A percentile compares a stretch with the other conserved stretches of the same genome.
These are phyloP conservation scores for Penicillium diatomitis DNA, from an alignment of 495 filamentous ascomycete species.

Conservation along the genomic window DNA sequence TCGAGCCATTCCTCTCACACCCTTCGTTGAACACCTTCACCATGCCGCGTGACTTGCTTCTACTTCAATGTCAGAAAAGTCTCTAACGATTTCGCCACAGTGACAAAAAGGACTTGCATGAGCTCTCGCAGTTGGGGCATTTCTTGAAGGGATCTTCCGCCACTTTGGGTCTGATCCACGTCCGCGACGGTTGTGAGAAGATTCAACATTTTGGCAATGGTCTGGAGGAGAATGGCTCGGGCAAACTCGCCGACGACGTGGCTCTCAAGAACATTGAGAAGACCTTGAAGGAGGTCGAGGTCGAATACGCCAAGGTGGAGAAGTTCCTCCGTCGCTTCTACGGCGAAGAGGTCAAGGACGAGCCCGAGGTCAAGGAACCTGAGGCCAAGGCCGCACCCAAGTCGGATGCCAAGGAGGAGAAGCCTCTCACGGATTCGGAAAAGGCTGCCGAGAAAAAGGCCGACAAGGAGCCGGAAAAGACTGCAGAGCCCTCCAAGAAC, in stretches of 20 bases:
- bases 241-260: slow-evolving; percentile 50
- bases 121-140: slow-evolving; percentile 79
- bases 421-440: background rate
- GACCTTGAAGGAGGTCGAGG: slow-evolving; percentile 60
- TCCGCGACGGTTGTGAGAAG: slow-evolving; percentile 89
- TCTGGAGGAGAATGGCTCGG: slow-evolving; percentile 68
- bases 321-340: slow-evolving; percentile 65
- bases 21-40: too few relatives aligned
- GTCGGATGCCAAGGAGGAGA: slow-evolving; percentile 2
- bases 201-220: slow-evolving; percentile 85
- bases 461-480: too few relatives aligned
- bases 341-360: slow-evolving; percentile 27
- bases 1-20: too few relatives aligned
- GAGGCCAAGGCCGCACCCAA: background rate
- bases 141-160: slow-evolving; percentile 98
- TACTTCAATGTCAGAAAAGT: background rate
- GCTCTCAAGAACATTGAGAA: slow-evolving; percentile 60
- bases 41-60: too few relatives aligned
- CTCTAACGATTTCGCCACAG: slow-evolving; percentile 34
- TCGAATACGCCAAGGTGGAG: slow-evolving; percentile 70
- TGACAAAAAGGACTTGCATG: slow-evolving; percentile 49
- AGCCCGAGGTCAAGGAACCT: background rate
- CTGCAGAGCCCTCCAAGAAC: too few relatives aligned
- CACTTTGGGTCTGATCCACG: slow-evolving; percentile 83
- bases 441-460: too few relatives aligned